A percentile compares a stretch with the other conserved stretches of the same genome.
phyloP scores from a whole-genome alignment of 148 eudicot species.

The Beta vulgaris region DNA sequence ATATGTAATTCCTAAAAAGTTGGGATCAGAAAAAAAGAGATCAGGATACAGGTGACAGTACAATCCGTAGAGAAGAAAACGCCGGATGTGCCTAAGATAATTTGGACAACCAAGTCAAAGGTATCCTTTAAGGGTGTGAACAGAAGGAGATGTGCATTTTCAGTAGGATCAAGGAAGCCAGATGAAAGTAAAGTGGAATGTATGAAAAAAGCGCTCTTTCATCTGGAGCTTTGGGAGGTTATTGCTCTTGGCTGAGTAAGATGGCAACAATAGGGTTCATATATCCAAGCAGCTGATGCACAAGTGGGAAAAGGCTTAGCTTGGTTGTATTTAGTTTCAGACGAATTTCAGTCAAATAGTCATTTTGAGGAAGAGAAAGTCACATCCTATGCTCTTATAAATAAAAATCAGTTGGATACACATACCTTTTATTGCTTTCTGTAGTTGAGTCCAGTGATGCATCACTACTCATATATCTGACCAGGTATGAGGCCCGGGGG shows the following conservation, averaged over 20 bases:
- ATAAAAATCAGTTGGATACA: neutral
- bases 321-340: neutral
- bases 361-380: neutral
- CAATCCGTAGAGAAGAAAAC: neutral
- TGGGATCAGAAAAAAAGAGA: neutral
- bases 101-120: neutral
- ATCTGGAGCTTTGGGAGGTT: neutral
- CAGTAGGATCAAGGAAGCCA: neutral
- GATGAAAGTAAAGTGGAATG: neutral
- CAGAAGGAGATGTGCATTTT: neutral
- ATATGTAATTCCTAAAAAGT: neutral
- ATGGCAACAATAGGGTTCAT: slow-evolving; percentile 4
- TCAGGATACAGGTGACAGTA: neutral
- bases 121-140: neutral
- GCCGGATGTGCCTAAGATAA: neutral
- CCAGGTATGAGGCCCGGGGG: slow-evolving; percentile 23
- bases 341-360: neutral
- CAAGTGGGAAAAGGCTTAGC: neutral
- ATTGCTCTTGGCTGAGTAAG: neutral
- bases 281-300: neutral
- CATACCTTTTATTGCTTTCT: slow-evolving; percentile 39
- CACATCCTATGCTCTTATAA: neutral
- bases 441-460: slow-evolving; percentile 37
- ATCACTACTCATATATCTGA: slow-evolving; percentile 38
- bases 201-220: neutral